Percentiles rank a stretch among this genome's conserved stretches.
These are phyloP conservation scores for Ulvella scutata DNA, from an alignment of 139 green algal genomes.

Conservation along the genomic window DNA sequence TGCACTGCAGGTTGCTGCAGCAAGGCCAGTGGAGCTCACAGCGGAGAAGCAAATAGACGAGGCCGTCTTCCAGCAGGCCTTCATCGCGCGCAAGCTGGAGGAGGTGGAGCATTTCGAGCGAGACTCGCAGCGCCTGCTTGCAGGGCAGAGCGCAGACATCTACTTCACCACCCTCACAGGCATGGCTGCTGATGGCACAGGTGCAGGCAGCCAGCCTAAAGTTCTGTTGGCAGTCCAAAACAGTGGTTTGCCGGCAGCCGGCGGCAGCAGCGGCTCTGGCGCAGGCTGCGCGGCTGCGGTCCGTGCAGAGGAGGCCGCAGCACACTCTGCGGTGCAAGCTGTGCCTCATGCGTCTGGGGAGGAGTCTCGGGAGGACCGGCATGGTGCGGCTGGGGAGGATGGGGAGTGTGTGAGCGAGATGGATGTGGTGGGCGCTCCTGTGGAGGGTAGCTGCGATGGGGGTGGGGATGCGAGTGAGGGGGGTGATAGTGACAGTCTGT, in stretches of 20 bases:
- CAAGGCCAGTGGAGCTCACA: background rate
- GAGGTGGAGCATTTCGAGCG: constrained; percentile 78
- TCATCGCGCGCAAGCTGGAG: constrained; percentile 82
- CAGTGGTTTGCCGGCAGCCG: background rate
- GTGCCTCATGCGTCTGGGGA: background rate
- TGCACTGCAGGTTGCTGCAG: background rate
- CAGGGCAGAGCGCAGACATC: constrained; percentile 65
- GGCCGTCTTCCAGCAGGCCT: constrained; percentile 72
- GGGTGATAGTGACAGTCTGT: no score
- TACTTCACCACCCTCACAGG: constrained; percentile 62
- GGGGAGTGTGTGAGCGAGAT: background rate
- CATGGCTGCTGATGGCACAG: constrained; percentile 31
- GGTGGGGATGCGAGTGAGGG: background rate
- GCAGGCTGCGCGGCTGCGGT: background rate
- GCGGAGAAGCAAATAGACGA: constrained; percentile 33
- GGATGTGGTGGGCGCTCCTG: background rate
- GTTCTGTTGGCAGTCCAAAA: constrained; percentile 8
- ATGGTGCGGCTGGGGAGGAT: background rate
- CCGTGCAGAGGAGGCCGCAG: constrained; percentile 7
- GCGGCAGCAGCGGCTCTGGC: background rate
- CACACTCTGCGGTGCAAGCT: background rate
- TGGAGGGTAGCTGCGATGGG: background rate
- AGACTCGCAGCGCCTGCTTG: constrained; percentile 50
- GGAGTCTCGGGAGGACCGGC: background rate
- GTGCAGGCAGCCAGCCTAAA: constrained; percentile 9